A percentile compares a stretch with the other conserved stretches of the same genome.
Evolutionary conservation across 1,284 basidiomycete species (phyloP).

Genomic region (Veloboletus limbatus): DNA sequence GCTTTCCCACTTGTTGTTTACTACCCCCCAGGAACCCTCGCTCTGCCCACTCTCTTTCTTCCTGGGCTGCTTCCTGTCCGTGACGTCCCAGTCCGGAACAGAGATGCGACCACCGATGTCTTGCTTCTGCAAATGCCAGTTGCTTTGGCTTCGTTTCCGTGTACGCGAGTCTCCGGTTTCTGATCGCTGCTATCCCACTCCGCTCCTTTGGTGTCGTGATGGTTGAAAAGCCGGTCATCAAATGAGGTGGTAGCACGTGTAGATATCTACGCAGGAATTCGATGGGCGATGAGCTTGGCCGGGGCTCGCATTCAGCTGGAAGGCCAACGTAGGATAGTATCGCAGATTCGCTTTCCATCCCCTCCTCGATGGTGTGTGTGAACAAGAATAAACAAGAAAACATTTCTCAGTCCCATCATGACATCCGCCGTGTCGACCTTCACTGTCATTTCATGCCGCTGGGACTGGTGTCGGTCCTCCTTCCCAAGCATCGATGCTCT

Average conservation of each 20-base stretch:
- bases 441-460: constrained; percentile 35
- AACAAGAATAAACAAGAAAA: constrained; percentile 25
- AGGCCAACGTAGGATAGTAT: constrained; percentile 65
- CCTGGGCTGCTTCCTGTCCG: constrained; percentile 52
- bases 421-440: background rate
- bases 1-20: constrained; percentile 62
- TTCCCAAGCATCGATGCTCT: constrained; percentile 41
- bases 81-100: constrained; percentile 55
- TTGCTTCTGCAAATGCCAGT: constrained; percentile 50
- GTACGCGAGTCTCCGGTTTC: constrained; percentile 68
- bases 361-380: background rate
- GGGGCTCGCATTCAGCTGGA: constrained; percentile 52
- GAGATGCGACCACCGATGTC: constrained; percentile 57
- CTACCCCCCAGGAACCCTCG: constrained; percentile 57
- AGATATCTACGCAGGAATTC: constrained; percentile 61
- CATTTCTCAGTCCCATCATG: constrained; percentile 10
- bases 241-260: constrained; percentile 62
- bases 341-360: constrained; percentile 30
- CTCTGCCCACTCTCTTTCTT: constrained; percentile 68
- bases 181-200: constrained; percentile 55
- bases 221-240: constrained; percentile 56
- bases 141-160: constrained; percentile 50
- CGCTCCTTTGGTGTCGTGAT: constrained; percentile 66
- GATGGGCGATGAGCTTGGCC: constrained; percentile 56
- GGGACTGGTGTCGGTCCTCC: constrained; percentile 48